phyloP scores from a whole-genome alignment of 1,284 basidiomycete genomes.

The Paramarasmius palmivorus region DNA sequence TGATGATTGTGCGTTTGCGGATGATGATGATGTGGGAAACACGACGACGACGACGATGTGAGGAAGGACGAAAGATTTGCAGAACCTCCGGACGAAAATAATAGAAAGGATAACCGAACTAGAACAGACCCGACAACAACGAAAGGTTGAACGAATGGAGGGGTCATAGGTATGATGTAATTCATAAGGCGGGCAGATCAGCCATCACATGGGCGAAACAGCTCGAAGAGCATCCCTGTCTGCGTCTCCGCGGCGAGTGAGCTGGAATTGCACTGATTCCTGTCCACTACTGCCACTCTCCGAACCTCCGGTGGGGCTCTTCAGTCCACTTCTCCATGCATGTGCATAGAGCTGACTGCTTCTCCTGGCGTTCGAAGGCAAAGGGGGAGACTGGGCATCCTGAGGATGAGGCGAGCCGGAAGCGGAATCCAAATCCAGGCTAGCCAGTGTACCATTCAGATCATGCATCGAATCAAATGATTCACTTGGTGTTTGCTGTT shows the following conservation, averaged over 20 bases:
- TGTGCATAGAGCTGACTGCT: constrained; percentile 3
- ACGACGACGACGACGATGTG: not conserved
- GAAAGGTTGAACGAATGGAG: not conserved
- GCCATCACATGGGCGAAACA: constrained; percentile 1
- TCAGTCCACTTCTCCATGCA: constrained; percentile 12
- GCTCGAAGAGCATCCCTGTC: not conserved
- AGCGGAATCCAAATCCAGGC: constrained; percentile 58
- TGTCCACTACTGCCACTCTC: constrained; percentile 19
- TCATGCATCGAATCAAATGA: constrained; percentile 58
- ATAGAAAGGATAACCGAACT: not conserved
- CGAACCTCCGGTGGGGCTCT: constrained; percentile 22
- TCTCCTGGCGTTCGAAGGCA: constrained; percentile 6
- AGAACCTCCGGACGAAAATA: not conserved
- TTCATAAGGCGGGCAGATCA: too few relatives aligned
- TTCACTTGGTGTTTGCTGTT: too few relatives aligned
- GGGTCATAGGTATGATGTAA: not conserved
- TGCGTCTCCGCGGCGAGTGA: constrained; percentile 6
- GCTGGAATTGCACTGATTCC: constrained; percentile 28
- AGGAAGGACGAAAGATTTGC: not conserved
- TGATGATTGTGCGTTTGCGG: not conserved
- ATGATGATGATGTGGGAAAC: not conserved
- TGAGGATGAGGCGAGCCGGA: not conserved
- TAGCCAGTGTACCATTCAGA: constrained; percentile 74
- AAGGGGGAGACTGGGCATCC: not conserved
- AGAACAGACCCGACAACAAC: not conserved